Percentiles rank a stretch among this genome's conserved stretches.
These are phyloP conservation scores for Scopulariopsis brevicaulis DNA, from an alignment of 2,329 filamentous ascomycete genomes.

Conservation along the genomic window DNA sequence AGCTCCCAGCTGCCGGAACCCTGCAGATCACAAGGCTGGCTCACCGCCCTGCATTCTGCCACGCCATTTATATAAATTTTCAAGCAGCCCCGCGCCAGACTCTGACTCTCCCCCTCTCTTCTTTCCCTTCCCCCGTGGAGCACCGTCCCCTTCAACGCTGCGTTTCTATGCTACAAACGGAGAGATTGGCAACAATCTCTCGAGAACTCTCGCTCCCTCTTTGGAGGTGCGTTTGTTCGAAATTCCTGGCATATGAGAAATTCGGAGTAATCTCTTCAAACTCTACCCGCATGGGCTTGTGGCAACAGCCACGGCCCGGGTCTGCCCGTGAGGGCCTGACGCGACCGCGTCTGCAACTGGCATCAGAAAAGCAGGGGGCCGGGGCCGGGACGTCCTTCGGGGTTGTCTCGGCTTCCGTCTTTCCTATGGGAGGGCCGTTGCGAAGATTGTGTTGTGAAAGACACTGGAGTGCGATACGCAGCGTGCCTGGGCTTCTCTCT, in stretches of 20 bases:
- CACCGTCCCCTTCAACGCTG: constrained; percentile 82
- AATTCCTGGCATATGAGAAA: constrained; percentile 73
- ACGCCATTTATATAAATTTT: not conserved
- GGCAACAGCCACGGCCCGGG: constrained; percentile 16
- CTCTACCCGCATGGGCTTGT: constrained; percentile 17
- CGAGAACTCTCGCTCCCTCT: constrained; percentile 6
- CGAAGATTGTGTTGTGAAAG: constrained; percentile 69
- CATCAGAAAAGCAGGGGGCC: constrained; percentile 4
- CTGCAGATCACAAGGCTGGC: not conserved
- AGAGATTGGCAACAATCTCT: constrained; percentile 27
- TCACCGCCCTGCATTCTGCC: not conserved
- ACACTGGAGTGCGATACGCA: constrained; percentile 96
- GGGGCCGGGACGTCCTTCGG: not conserved
- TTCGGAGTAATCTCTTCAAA: constrained; percentile 89
- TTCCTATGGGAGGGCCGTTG: constrained; percentile 82
- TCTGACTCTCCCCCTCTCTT: not conserved
- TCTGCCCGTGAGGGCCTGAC: constrained; percentile 82
- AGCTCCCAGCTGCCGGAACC: not conserved
- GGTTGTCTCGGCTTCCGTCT: constrained; percentile 2
- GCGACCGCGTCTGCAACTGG: constrained; percentile 67
- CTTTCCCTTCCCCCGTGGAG: constrained; percentile 35
- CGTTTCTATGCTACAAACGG: constrained; percentile 89
- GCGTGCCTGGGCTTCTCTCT: constrained; percentile 36
- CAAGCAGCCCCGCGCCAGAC: not conserved
- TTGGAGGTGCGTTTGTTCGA: constrained; percentile 13